Evolutionary conservation across 371 early-diverging fungal species (phyloP), one percentile per base, ranked within the genome.

Genomic region (Rhizoclosmatium hyalinum): DNA sequence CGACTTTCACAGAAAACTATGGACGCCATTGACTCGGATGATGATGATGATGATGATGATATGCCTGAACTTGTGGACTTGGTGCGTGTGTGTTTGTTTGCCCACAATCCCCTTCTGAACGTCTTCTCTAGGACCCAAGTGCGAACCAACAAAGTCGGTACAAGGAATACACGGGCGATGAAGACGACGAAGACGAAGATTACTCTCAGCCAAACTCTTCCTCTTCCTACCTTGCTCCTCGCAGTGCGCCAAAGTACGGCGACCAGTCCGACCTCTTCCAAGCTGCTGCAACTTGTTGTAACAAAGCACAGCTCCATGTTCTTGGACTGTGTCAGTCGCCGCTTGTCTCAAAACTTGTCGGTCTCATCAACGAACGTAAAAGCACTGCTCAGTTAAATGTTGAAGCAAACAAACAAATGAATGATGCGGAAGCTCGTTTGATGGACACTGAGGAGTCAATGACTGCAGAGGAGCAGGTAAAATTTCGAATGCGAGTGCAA

Each of bases 281-380:
- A n/a, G 67, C 45, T 4, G 54, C 67, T 19, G 12, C 46, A 2
- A 19, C 69, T 42, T 68, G 69, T 57, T 68, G 69, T 39, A 42
- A 57, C 12, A 68, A n/a, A 17, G 45, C 42, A 12, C 45, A 39
- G 8, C 57, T 68, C n/a, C 69, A 68, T 56, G 57, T 68, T 17
- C 57, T 68, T 54, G 57, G 46, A 19, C 56, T 68, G 12, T 68
- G 69, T 55, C 14, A 14, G 10, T 56, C 57, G 17, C 43, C 69
- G 3, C 57, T 54, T 24, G 55, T 68, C 8, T 19, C 17, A 5
- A 39, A 41, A n/a, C 57, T 68, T 2, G 10, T 19, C 6, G 32
- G 2, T n/a, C 57, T 68, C n/a, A 54, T 68, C 14, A 14, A 2
- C 19, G 45, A 56, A 19, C 17, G 58, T 5, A 68, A 68, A 39